A percentile compares a stretch with the other conserved stretches of the same genome.
These are phyloP conservation scores for Geotrichum candidum DNA, from an alignment of 1,139 yeast species.

Conservation along the genomic window DNA sequence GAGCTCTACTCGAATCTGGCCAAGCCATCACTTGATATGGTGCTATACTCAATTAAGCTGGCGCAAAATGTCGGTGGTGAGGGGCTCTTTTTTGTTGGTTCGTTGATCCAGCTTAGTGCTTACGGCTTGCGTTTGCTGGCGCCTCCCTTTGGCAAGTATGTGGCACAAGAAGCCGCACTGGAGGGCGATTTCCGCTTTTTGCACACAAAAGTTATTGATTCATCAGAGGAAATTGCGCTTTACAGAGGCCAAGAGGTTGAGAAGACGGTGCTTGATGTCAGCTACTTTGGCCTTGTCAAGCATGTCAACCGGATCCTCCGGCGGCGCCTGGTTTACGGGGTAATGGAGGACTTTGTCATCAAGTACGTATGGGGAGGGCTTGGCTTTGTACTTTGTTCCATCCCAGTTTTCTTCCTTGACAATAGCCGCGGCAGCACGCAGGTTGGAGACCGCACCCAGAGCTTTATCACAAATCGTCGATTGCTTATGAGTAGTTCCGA, in stretches of 20 bases:
- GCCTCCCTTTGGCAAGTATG: conserved; percentile 84
- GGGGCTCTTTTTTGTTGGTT: conserved; percentile 75
- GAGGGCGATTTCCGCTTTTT: conserved; percentile 83
- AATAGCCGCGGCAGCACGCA: conserved; percentile 20
- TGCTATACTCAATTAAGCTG: conserved; percentile 76
- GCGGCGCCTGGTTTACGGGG: conserved; percentile 71
- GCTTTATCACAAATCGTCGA: conserved; percentile 86
- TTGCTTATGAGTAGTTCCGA: conserved; percentile 79
- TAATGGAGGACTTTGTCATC: conserved; percentile 57
- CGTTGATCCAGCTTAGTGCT: conserved; percentile 78
- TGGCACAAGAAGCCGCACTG: conserved; percentile 68
- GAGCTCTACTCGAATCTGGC: conserved; percentile 79
- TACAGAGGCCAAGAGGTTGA: conserved; percentile 79
- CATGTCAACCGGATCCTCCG: conserved; percentile 75
- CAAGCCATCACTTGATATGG: conserved; percentile 76
- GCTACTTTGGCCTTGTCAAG: conserved; percentile 75
- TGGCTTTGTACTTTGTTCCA: conserved; percentile 79
- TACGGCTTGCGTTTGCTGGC: conserved; percentile 66
- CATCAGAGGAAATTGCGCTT: conserved; percentile 82
- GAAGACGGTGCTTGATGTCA: conserved; percentile 66
- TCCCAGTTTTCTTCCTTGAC: conserved; percentile 65
- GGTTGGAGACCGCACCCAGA: conserved; percentile 38
- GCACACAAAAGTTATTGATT: conserved; percentile 73
- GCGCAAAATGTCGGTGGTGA: conserved; percentile 73
- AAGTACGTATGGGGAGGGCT: conserved; percentile 96